Conservation (phyloP, 352 stramenopile species). For the Plasmopara viticola region DNA sequence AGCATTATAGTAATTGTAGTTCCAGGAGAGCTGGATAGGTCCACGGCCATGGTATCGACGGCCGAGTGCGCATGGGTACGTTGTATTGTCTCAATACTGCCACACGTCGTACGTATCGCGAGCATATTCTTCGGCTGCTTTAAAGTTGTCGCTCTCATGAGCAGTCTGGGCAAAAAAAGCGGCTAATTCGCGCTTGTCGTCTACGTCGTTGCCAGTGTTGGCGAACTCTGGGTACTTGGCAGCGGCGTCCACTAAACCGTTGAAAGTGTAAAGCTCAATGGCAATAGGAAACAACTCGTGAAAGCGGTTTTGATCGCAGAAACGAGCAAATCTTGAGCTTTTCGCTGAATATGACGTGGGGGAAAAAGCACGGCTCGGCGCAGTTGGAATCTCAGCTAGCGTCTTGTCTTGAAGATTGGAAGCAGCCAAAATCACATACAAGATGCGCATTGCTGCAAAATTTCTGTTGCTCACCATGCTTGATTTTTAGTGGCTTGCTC, state of each 20-base stretch:
- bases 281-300: conserved; percentile 30
- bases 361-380: no score
- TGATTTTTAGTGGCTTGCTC: no score
- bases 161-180: conserved; percentile 40
- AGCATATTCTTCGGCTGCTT: conserved; percentile 35
- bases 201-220: conserved; percentile 31
- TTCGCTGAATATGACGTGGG: no score
- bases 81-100: conserved; percentile 34
- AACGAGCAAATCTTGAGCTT: conserved; percentile 13
- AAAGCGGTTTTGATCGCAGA: conserved; percentile 35
- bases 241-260: conserved; percentile 30
- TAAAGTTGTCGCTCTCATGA: conserved; percentile 40
- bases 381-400: no score
- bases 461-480: no score
- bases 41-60: conserved; percentile 41
- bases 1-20: conserved; percentile 47
- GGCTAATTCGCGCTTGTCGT: conserved; percentile 36
- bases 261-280: conserved; percentile 34
- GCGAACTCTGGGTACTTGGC: conserved; percentile 40
- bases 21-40: conserved; percentile 45
- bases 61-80: conserved; percentile 25
- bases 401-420: no score
- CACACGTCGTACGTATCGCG: conserved; percentile 20
- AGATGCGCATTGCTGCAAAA: no score
- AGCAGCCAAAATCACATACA: no score